A percentile compares a stretch with the other conserved stretches of the same genome.
These are phyloP conservation scores for Blepharisma stoltei DNA, from an alignment of 73 alveolate species.

Conservation along the genomic window DNA sequence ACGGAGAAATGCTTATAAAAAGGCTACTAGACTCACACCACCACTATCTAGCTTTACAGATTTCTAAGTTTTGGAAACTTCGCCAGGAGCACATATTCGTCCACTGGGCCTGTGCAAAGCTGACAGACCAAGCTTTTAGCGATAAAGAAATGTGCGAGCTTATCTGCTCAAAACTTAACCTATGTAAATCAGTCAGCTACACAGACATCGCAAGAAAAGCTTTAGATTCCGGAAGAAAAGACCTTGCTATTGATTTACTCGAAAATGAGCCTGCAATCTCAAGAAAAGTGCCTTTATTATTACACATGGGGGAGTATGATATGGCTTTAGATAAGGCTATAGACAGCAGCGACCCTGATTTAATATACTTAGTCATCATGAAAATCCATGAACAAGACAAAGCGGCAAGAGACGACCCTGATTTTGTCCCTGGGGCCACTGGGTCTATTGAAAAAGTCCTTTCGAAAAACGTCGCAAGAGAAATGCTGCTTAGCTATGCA, in stretches of 20 bases:
- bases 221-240: conserved; percentile 43
- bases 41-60: conserved; percentile 48
- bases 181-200: conserved; percentile 43
- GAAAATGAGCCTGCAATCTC: conserved; percentile 47
- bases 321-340: conserved; percentile 48
- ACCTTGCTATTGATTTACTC: conserved; percentile 44
- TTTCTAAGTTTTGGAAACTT: conserved; percentile 38
- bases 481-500: conserved; percentile 7
- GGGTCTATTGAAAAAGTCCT: not conserved
- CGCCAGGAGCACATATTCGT: conserved; percentile 41
- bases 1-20: conserved; percentile 21
- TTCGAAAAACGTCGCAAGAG: not conserved
- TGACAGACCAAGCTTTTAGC: conserved; percentile 23
- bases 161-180: conserved; percentile 36
- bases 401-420: not conserved
- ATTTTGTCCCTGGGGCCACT: conserved; percentile 9
- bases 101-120: conserved; percentile 59
- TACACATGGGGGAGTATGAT: conserved; percentile 57
- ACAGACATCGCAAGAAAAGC: conserved; percentile 52
- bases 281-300: conserved; percentile 50
- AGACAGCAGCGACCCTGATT: conserved; percentile 44
- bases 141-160: conserved; percentile 43
- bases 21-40: conserved; percentile 37
- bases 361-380: conserved; percentile 45
- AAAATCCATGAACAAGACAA: conserved; percentile 27